Conservation (phyloP, 2,329 filamentous ascomycete genomes). For the Penicillium thymicola region DNA sequence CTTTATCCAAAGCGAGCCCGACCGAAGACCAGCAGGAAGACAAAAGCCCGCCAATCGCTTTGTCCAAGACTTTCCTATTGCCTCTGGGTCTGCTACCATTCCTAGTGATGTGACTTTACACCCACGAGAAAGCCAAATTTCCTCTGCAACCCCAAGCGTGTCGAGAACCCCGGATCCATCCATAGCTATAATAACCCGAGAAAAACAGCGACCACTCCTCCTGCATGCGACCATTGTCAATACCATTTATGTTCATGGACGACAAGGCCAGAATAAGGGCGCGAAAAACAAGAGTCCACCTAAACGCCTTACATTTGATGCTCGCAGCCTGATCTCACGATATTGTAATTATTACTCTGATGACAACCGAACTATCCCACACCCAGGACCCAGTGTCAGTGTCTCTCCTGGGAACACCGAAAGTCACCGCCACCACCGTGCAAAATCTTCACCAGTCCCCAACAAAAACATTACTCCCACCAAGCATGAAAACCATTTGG, state of each 20-base stretch:
- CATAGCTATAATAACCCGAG: constrained; percentile 8
- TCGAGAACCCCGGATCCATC: constrained; percentile 1
- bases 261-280: constrained; percentile 12
- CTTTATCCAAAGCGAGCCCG: constrained; percentile 37
- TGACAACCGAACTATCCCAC: constrained; percentile 20
- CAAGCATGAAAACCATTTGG: background rate
- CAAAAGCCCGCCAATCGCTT: background rate
- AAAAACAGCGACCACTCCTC: constrained; percentile 56
- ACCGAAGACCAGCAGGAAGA: constrained; percentile 3
- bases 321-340: constrained; percentile 30
- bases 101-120: background rate
- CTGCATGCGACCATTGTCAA: constrained; percentile 86
- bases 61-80: background rate
- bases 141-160: background rate
- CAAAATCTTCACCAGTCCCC: background rate
- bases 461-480: background rate
- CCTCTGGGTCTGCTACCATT: background rate
- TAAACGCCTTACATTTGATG: constrained; percentile 48
- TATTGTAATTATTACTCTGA: constrained; percentile 38
- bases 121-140: background rate
- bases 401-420: background rate
- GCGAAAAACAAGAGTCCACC: constrained; percentile 11
- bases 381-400: background rate
- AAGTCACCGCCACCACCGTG: background rate
- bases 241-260: constrained; percentile 63